Base-by-base conservation (phyloP, 2,329 filamentous ascomycete species). In the Acrodontium crateriforme region DNA sequence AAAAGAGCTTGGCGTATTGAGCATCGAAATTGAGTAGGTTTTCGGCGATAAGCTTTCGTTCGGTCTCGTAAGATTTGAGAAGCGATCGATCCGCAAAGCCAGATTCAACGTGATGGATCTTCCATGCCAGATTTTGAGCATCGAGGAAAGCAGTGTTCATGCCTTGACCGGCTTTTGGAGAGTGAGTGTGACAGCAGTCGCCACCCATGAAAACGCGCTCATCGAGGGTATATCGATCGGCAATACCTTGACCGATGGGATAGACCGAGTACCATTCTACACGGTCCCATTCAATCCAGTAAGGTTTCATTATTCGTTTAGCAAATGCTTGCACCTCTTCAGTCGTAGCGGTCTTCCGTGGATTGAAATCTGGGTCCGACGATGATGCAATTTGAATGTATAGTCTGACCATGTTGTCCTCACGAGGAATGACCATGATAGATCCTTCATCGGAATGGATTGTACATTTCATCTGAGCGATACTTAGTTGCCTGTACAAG, bases 51-150 rank as follows among this genome's bases (percentile, higher is more conserved):
- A 78, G 66, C 50, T 81, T 85, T 32, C 85, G 76, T 56, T 94
- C 85, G 2, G 68, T 65, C 57, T 94, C 82, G 52, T 94, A 95
- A 0, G 85, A 89, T 36, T 74, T 70, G 27, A 95, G 67, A 11
- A 89, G 65, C 3, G 71, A 69, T 35, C 80, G 76, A 16, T 74
- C 59, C 1, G 83, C 81, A 41, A 92, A 81, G 9, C 83, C 83
- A 15, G 68, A 66, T 50, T 93, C 84, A 7, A 94, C 87, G 18
- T 80, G 74, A 50, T 93, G 85, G 28, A 94, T 80, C 61, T 95
- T 95, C 85, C 85, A 95, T 6, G 85, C 85, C 21, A 95, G 64
- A 53, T 94, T 95, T 35, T 83, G 71, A 1, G 83, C 83, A 44
- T 66, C 62, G 25, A 66, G 54, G 54, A 69, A 68, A 13, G 69